Percentiles rank a stretch among this genome's conserved stretches.
phyloP scores from a whole-genome alignment of 2,329 filamentous ascomycete species.

The Colletotrichum sp. region DNA sequence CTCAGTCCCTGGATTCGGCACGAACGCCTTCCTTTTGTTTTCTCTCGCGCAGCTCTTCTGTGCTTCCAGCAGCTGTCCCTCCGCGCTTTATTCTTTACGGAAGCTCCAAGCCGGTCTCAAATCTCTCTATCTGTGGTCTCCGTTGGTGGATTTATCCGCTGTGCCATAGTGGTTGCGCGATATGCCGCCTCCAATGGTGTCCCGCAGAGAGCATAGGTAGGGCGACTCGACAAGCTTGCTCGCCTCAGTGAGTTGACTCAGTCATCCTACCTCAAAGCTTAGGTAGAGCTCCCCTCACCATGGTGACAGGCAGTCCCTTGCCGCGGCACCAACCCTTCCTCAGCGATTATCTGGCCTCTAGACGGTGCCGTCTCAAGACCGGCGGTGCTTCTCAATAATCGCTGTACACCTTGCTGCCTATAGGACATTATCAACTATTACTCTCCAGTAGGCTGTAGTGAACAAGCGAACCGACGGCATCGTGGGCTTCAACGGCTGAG shows the following conservation, averaged over 20 bases:
- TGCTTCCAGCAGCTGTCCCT: neutral
- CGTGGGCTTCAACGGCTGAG: neutral
- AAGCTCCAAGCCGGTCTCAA: neutral
- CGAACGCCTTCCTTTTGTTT: neutral
- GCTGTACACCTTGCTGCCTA: neutral
- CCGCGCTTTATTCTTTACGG: neutral
- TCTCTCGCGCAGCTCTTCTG: neutral
- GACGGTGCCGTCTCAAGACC: neutral
- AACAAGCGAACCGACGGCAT: neutral
- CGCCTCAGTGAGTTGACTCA: neutral
- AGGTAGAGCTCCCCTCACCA: neutral
- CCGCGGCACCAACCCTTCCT: neutral
- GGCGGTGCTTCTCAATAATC: neutral
- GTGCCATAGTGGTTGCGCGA: neutral
- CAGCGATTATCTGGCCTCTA: neutral
- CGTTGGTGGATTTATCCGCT: neutral
- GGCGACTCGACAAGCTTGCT: neutral
- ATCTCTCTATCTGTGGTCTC: neutral
- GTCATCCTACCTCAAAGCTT: neutral
- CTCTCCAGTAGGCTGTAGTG: neutral
- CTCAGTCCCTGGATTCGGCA: conserved; percentile 12
- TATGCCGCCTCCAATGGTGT: neutral
- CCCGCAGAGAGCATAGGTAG: neutral
- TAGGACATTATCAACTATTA: neutral
- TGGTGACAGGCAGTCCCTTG: neutral